Evolutionary conservation across 495 filamentous ascomycete genomes (phyloP).

Genomic region (Aspergillus kassunensis): DNA sequence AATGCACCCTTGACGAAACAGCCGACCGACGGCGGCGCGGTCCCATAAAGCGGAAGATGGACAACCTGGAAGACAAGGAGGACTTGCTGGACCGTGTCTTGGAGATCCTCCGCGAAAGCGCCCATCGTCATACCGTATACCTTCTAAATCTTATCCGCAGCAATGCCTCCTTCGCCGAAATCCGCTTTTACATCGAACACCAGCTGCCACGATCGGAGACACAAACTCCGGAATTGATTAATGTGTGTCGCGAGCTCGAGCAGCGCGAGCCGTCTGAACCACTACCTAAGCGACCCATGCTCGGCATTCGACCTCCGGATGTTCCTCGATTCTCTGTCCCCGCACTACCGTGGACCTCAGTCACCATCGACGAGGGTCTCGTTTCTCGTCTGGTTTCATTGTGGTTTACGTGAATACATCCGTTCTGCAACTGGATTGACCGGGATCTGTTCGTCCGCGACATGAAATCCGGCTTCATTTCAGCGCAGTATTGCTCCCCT

Average conservation of each 20-base stretch:
- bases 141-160: slow-evolving; percentile 35
- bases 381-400: slow-evolving; percentile 41
- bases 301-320: slow-evolving; percentile 23
- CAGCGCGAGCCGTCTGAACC: slow-evolving; percentile 13
- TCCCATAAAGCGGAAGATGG: slow-evolving; percentile 34
- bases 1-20: slow-evolving; percentile 30
- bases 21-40: slow-evolving; percentile 33
- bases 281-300: slow-evolving; percentile 18
- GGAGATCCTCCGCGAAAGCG: slow-evolving; percentile 24
- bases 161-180: slow-evolving; percentile 29
- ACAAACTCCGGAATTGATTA: slow-evolving; percentile 23
- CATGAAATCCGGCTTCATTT: slow-evolving; percentile 25
- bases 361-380: slow-evolving; percentile 35
- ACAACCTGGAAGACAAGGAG: slow-evolving; percentile 29
- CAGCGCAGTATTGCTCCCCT: slow-evolving; percentile 33
- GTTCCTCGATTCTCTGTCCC: slow-evolving; percentile 27
- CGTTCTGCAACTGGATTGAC: slow-evolving; percentile 38
- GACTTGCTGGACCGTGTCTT: slow-evolving; percentile 27
- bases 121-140: slow-evolving; percentile 16
- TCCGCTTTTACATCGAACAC: slow-evolving; percentile 28
- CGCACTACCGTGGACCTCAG: slow-evolving; percentile 37
- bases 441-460: slow-evolving; percentile 37
- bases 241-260: slow-evolving; percentile 17
- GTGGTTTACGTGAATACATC: slow-evolving; percentile 44
- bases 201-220: slow-evolving; percentile 22